These are phyloP conservation scores for Porogramme epimiltina DNA, from an alignment of 1,284 basidiomycete genomes.

Conservation along the genomic window DNA sequence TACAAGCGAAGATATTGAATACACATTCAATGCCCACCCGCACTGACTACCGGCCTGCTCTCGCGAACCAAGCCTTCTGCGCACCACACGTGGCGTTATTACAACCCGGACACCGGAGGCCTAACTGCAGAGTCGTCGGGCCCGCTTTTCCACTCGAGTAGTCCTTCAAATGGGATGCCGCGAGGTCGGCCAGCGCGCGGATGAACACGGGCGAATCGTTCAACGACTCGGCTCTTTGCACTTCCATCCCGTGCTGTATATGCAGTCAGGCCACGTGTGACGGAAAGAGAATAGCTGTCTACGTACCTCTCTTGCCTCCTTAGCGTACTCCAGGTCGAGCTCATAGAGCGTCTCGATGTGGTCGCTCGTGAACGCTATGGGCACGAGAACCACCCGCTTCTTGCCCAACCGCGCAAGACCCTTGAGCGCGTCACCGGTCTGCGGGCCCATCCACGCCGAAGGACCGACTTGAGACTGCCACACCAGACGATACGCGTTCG, in stretches of 20 bases:
- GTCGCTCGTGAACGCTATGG: conserved; percentile 98
- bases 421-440: conserved; percentile 91
- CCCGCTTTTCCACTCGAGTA: conserved; percentile 54
- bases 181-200: conserved; percentile 94
- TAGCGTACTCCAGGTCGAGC: conserved; percentile 91
- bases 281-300: not conserved
- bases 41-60: conserved; percentile 42
- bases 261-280: not conserved
- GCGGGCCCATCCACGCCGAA: conserved; percentile 97
- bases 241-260: conserved; percentile 74
- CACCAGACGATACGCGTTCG: conserved; percentile 88
- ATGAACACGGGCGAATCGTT: conserved; percentile 99
- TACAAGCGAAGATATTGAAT: conserved; percentile 3
- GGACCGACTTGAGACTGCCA: conserved; percentile 99
- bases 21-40: not conserved
- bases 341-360: conserved; percentile 99
- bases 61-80: conserved; percentile 88
- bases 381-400: conserved; percentile 89
- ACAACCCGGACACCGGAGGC: conserved; percentile 92
- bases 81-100: conserved; percentile 85
- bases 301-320: conserved; percentile 88
- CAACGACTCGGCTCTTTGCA: conserved; percentile 91
- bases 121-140: conserved; percentile 80
- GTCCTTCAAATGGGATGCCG: conserved; percentile 77
- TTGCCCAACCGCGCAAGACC: conserved; percentile 88